Conservation (phyloP, 2,329 filamentous ascomycete species). For the Diplodia intermedia region DNA sequence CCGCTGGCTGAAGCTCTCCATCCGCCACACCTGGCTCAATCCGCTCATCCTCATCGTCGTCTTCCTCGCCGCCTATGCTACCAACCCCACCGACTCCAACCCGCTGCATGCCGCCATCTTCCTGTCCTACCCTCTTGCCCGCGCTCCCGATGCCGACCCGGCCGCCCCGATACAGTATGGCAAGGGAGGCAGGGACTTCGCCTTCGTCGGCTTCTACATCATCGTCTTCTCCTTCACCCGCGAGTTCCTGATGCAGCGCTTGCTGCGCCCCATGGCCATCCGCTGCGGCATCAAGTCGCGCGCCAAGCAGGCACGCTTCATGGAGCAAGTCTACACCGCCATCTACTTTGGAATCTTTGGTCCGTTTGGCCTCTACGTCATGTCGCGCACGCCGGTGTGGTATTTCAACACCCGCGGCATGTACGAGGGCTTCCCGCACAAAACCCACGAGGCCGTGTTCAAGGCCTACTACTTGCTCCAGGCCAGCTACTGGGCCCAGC, state of each 20-base stretch:
- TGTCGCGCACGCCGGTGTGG: constrained; percentile 90
- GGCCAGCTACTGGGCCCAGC: constrained; percentile 94
- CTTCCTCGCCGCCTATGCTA: constrained; percentile 71
- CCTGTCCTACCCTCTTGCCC: constrained; percentile 81
- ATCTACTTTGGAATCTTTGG: constrained; percentile 86
- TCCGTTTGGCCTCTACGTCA: constrained; percentile 85
- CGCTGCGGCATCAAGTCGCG: constrained; percentile 72
- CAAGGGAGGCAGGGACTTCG: constrained; percentile 85
- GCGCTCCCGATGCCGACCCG: constrained; percentile 54
- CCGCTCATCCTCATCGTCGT: constrained; percentile 72
- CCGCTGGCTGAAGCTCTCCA: constrained; percentile 54
- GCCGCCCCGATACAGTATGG: constrained; percentile 71
- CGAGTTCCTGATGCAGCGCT: constrained; percentile 93
- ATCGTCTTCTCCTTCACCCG: constrained; percentile 90
- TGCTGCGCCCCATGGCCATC: constrained; percentile 78
- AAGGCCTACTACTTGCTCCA: constrained; percentile 97
- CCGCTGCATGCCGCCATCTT: constrained; percentile 83
- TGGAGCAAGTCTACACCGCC: constrained; percentile 95
- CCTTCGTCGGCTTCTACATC: constrained; percentile 88
- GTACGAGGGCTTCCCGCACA: constrained; percentile 88
- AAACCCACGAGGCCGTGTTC: constrained; percentile 78
- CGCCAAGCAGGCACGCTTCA: constrained; percentile 86
- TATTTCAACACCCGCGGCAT: constrained; percentile 92
- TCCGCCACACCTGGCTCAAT: constrained; percentile 66
- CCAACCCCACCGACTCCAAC: constrained; percentile 80